These are phyloP conservation scores for Limnomonas spitsbergensis DNA, from an alignment of 139 green algal species.

Conservation along the genomic window DNA sequence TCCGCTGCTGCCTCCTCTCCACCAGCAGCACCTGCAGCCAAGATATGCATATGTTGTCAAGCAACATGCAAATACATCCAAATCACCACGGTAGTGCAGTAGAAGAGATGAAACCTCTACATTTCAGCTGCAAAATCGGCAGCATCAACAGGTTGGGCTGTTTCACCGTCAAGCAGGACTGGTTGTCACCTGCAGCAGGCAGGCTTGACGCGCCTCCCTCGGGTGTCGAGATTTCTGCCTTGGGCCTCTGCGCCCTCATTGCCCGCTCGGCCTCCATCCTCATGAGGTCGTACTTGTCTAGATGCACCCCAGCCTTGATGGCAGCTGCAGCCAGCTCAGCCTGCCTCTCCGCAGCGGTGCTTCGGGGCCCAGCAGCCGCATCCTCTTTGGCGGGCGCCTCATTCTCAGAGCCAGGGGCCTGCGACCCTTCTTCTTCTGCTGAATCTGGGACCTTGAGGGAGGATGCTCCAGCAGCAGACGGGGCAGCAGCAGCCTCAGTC, in stretches of 20 bases:
- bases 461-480: background rate
- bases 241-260: background rate
- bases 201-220: too few relatives aligned
- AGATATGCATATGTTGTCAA: too few relatives aligned
- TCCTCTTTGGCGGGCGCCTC: constrained; percentile 20
- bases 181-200: too few relatives aligned
- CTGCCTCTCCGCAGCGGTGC: background rate
- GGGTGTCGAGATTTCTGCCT: too few relatives aligned
- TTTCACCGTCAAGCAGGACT: too few relatives aligned
- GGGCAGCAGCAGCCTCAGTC: background rate
- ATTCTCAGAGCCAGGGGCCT: background rate
- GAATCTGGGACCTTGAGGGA: background rate
- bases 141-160: too few relatives aligned
- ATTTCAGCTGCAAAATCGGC: too few relatives aligned
- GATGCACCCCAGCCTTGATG: constrained; percentile 14
- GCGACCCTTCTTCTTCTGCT: background rate
- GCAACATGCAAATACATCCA: too few relatives aligned
- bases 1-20: background rate
- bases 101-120: too few relatives aligned
- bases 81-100: too few relatives aligned
- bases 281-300: constrained; percentile 37
- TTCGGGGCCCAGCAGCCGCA: background rate
- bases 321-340: constrained; percentile 4
- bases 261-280: constrained; percentile 34
- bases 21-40: too few relatives aligned